A percentile compares a stretch with the other conserved stretches of the same genome.
Evolutionary conservation across 2,329 filamentous ascomycete genomes (phyloP).

Genomic region (Pseudofabraea citricarpa): DNA sequence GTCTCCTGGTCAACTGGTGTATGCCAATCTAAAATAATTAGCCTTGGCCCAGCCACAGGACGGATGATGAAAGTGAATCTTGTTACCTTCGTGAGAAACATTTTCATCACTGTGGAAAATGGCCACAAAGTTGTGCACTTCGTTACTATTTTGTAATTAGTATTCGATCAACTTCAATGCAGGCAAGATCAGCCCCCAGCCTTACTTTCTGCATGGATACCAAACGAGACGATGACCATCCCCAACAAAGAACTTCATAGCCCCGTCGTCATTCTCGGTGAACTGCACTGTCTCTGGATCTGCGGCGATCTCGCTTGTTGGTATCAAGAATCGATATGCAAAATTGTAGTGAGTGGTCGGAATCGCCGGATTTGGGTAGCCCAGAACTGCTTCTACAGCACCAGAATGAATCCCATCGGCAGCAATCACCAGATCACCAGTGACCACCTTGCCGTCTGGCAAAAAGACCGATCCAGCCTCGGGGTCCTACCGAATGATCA

Average conservation of each 20-base stretch:
- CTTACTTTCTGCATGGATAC: conserved; percentile 22
- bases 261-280: conserved; percentile 20
- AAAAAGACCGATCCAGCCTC: conserved; percentile 16
- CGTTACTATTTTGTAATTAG: conserved; percentile 3
- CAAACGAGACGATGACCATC: conserved; percentile 15
- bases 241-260: conserved; percentile 19
- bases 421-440: conserved; percentile 32
- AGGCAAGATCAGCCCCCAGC: not conserved
- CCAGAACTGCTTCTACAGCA: conserved; percentile 7
- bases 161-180: not conserved
- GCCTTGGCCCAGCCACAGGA: no score
- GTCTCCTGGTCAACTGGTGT: conserved; percentile 4
- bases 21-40: conserved; percentile 14
- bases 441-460: conserved; percentile 24
- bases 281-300: conserved; percentile 27
- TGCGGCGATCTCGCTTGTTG: conserved; percentile 21
- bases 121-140: conserved; percentile 13
- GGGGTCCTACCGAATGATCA: not conserved
- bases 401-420: conserved; percentile 32
- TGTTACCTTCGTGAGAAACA: conserved; percentile 6
- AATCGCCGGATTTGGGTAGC: not conserved
- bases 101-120: conserved; percentile 15
- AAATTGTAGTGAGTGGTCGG: conserved; percentile 19
- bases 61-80: not conserved
- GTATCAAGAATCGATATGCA: conserved; percentile 31